These are phyloP conservation scores for Globisporangium apiculatum DNA, from an alignment of 352 stramenopile species.

Conservation along the genomic window DNA sequence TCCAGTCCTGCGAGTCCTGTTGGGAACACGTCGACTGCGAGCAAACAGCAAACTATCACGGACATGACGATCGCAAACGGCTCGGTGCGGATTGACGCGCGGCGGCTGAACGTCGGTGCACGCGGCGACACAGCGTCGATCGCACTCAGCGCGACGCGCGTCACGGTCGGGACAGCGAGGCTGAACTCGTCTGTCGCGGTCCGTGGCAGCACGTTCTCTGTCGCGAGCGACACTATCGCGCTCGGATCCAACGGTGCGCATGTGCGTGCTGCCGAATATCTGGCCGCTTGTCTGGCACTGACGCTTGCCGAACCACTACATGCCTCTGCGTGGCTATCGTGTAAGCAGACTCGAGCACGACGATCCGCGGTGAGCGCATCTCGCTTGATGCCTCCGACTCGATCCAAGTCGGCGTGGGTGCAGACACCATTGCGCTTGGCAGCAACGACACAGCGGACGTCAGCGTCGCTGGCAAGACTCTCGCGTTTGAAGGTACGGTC, in stretches of 20 bases:
- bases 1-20: neutral
- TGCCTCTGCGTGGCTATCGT: too few relatives aligned
- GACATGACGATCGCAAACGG: conserved; percentile 10
- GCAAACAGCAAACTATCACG: neutral
- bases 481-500: conserved; percentile 19
- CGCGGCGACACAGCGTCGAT: conserved; percentile 8
- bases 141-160: neutral
- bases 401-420: conserved; percentile 6
- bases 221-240: conserved; percentile 7
- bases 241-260: conserved; percentile 8
- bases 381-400: conserved; percentile 2
- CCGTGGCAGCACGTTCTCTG: conserved; percentile 1
- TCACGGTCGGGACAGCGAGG: conserved; percentile 4
- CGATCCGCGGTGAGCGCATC: conserved; percentile 3
- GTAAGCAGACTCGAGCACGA: conserved; percentile 5
- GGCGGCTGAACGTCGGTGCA: conserved; percentile 2
- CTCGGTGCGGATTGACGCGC: conserved; percentile 2
- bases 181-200: conserved; percentile 6
- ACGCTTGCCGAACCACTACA: neutral
- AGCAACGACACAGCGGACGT: conserved; percentile 14
- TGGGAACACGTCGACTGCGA: too few relatives aligned
- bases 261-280: too few relatives aligned
- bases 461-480: conserved; percentile 10
- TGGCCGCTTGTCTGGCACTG: neutral
- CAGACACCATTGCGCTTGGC: conserved; percentile 9